Base-by-base conservation (phyloP, 441 rosid species). In the Aquilaria agallochum region DNA sequence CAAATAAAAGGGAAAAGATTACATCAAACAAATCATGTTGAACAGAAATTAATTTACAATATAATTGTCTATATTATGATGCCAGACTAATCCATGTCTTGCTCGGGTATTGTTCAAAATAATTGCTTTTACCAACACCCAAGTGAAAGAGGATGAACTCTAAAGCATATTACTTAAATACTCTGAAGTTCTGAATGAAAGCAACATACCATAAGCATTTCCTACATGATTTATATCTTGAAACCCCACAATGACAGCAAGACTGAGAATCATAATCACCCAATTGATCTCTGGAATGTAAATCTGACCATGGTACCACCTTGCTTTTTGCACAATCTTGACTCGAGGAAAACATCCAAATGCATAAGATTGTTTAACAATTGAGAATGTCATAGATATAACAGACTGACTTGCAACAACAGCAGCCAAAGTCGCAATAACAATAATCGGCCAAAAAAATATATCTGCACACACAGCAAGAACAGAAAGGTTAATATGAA, bases 251-350 rank as follows among this genome's bases (percentile, higher is more conserved):
- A 85, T 84, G 59, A 90, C 82, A 15, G 83, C 73, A 62, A 88
- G 78, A 61, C 92, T 76, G 67, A 93, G 89, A 78, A 90, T 71
- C 96, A 93, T 85, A 55, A 86, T 92, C 53, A 83, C 79, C 98
- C 98, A 93, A 66, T 93, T 93, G 65, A 93, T 83, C 87, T 88
- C 97, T 11, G 96, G 98, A 73, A 93, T 83, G 81, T 81, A 90
- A 67, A 85, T 85, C 70, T 88, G 96, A 59, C 88, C 89, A 72
- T 68, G 83, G 56, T 77, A 67, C 96, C 97, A 93, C 66, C 84
- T 82, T 62, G 88, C 78, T 74, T 88, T 88, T 76, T 85, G 92
- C 54, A 90, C 92, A 68, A 93, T 75, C 84, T 93, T 93, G 81
- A 90, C 77, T 0, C 91, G 92, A 51, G 97, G 98, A 70, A 93